Percentiles rank a stretch among this genome's conserved stretches.
Conservation (phyloP, 202 grass and related monocot genomes). For the Setaria italica region DNA sequence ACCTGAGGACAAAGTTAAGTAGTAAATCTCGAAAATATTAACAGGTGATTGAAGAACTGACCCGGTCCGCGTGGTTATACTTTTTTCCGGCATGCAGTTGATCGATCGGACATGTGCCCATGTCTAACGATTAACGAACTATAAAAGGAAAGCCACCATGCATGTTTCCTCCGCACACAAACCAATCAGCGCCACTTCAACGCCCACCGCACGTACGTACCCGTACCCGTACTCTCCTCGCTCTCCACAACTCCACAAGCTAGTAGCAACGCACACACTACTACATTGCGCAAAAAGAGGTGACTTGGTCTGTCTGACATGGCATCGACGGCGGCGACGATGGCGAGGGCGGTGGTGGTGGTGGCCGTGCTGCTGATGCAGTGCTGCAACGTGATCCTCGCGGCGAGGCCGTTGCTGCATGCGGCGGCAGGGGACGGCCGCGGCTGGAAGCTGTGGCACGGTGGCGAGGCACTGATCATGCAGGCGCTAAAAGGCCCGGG, state of each 20-base stretch:
- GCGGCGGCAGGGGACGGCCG: background rate
- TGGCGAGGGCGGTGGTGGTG: background rate
- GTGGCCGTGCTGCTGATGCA: conserved; percentile 37
- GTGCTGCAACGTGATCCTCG: conserved; percentile 9
- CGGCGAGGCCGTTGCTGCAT: conserved; percentile 12
- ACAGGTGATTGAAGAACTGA: background rate
- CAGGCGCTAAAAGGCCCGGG: background rate
- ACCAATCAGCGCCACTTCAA: background rate
- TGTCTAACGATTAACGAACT: background rate
- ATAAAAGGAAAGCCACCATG: conserved; percentile 21
- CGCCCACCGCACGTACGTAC: too few species aligned
- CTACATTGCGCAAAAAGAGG: too few species aligned
- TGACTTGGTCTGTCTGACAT: too few species aligned
- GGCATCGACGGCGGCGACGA: too few species aligned
- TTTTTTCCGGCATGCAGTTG: background rate
- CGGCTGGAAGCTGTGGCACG: background rate
- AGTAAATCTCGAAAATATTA: too few species aligned
- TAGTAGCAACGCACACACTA: too few species aligned
- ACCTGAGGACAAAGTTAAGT: too few species aligned
- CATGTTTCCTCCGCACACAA: background rate
- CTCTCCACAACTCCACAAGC: too few species aligned
- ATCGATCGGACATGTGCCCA: background rate
- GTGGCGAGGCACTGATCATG: background rate
- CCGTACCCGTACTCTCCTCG: too few species aligned
- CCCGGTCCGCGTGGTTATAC: background rate